Evolutionary conservation across 257 asterid species (phyloP).

Genomic region (Solanum tarapatanum): DNA sequence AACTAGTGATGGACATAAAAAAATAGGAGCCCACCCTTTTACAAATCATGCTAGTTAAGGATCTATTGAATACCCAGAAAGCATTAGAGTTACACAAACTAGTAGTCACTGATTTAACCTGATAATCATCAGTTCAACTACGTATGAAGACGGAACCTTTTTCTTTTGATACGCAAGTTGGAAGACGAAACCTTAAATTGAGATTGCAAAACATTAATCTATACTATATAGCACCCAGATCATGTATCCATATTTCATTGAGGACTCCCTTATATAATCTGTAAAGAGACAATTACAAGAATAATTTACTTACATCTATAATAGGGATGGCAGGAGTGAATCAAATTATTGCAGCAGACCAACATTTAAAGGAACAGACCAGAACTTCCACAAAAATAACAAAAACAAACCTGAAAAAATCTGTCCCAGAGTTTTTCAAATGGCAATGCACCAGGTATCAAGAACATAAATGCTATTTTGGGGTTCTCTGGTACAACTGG

Average conservation of each 20-base stretch:
- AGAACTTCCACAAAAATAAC: background rate
- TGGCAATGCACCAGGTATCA: constrained; percentile 95
- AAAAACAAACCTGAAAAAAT: constrained; percentile 70
- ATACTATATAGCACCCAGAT: background rate
- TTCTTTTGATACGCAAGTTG: background rate
- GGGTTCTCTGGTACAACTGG: constrained; percentile 34
- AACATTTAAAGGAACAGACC: background rate
- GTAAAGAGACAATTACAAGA: background rate
- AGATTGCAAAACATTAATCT: background rate
- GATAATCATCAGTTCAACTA: background rate
- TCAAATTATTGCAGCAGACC: background rate
- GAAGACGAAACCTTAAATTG: background rate
- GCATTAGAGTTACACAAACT: background rate
- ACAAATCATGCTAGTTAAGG: background rate
- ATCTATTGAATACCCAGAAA: background rate
- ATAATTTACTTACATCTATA: background rate
- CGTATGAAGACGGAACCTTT: background rate
- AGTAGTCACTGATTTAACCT: background rate
- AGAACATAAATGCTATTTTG: constrained; percentile 85
- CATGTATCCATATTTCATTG: background rate
- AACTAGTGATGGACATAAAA: background rate
- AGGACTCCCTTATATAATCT: background rate
- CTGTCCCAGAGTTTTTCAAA: constrained; percentile 96
- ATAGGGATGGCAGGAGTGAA: background rate
- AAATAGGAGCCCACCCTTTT: background rate